These are phyloP conservation scores for Saccharomycopsis sp. DNA, from an alignment of 805 yeast species.

Conservation along the genomic window DNA sequence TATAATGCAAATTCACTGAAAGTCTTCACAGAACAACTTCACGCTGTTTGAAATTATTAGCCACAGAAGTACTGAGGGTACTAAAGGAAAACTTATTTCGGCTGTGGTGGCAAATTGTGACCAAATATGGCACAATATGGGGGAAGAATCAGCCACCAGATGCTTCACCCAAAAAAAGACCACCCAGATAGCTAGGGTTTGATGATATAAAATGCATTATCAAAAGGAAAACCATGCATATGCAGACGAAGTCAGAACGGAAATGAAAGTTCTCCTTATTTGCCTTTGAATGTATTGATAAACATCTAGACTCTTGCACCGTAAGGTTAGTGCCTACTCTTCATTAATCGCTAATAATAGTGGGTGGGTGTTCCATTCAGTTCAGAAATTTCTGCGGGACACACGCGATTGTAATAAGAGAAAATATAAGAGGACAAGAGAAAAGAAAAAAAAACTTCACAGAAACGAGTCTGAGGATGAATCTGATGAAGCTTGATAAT, in stretches of 20 bases:
- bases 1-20: too few species aligned
- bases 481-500: not conserved
- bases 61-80: too few species aligned
- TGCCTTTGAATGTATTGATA: not conserved
- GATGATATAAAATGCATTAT: not conserved
- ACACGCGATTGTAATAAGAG: not conserved
- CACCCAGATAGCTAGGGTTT: not conserved
- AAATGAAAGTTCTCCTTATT: not conserved
- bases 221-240: not conserved
- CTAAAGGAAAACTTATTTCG: too few species aligned
- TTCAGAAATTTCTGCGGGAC: not conserved
- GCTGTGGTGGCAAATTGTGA: too few species aligned
- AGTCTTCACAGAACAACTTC: too few species aligned
- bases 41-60: too few species aligned
- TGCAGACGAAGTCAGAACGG: not conserved
- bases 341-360: not conserved
- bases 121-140: too few species aligned
- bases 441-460: too few species aligned
- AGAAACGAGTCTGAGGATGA: not conserved
- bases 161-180: not conserved
- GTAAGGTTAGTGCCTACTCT: not conserved
- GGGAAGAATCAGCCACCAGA: too few species aligned
- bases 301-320: not conserved
- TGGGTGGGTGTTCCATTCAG: not conserved
- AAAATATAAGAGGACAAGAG: not conserved